A percentile compares a stretch with the other conserved stretches of the same genome.
phyloP scores from a whole-genome alignment of 495 filamentous ascomycete species.

The Tricharina praecox region DNA sequence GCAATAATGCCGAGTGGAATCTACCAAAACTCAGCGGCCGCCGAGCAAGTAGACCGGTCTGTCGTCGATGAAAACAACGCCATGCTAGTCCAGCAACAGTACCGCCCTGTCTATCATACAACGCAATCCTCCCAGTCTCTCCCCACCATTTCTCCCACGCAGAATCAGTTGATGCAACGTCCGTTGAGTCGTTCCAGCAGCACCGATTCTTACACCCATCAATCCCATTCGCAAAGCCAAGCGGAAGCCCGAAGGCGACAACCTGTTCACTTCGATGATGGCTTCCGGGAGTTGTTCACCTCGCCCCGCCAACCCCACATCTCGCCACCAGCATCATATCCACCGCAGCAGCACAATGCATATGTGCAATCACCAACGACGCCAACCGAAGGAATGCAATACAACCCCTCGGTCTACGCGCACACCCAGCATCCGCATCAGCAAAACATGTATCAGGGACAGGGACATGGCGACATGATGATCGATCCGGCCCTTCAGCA shows the following conservation, averaged over 20 bases:
- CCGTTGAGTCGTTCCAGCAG: slow-evolving; percentile 10
- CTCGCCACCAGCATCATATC: slow-evolving; percentile 10
- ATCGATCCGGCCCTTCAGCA: slow-evolving; percentile 25
- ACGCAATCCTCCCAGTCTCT: slow-evolving; percentile 28
- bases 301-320: slow-evolving; percentile 17
- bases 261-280: slow-evolving; percentile 23
- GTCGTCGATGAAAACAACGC: slow-evolving; percentile 9
- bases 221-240: slow-evolving; percentile 12
- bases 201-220: slow-evolving; percentile 16
- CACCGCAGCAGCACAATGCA: slow-evolving; percentile 8
- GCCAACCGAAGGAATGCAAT: slow-evolving; percentile 2
- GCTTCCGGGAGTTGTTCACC: slow-evolving; percentile 23
- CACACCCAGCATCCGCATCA: slow-evolving; percentile 16
- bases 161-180: slow-evolving; percentile 3
- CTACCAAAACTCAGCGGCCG: neutral
- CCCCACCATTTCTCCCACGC: neutral
- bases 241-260: slow-evolving; percentile 14
- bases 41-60: too few relatives aligned
- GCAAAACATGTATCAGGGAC: slow-evolving; percentile 9
- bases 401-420: slow-evolving; percentile 3
- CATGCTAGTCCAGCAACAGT: slow-evolving; percentile 28
- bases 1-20: slow-evolving; percentile 7
- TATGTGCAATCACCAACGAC: slow-evolving; percentile 10
- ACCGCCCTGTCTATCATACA: slow-evolving; percentile 13
- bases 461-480: slow-evolving; percentile 14